phyloP scores from a whole-genome alignment of 305 asterid genomes.

The Lippia alba region DNA sequence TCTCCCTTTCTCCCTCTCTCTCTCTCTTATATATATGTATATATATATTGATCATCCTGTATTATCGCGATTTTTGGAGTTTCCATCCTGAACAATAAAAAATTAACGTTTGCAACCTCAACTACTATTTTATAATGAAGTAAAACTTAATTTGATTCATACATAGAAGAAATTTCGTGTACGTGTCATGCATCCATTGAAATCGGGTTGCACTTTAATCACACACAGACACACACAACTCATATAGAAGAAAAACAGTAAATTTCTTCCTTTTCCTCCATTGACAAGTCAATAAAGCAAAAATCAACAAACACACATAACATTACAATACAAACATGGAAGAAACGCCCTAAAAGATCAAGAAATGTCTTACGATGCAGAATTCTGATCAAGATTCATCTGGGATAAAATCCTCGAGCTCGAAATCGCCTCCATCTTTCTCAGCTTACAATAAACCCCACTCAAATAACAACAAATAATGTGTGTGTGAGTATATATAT shows the following conservation, averaged over 20 bases:
- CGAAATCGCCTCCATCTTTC: slow-evolving; percentile 60
- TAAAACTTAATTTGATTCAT: no score
- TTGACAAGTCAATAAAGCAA: neutral
- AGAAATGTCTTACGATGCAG: slow-evolving; percentile 37
- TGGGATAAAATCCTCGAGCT: slow-evolving; percentile 36
- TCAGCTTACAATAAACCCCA: slow-evolving; percentile 23
- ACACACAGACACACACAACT: neutral
- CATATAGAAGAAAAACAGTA: neutral
- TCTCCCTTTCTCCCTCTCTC: no score
- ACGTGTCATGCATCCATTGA: no score
- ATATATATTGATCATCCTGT: no score
- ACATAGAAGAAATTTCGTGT: no score
- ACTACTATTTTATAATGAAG: no score
- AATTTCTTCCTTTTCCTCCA: neutral
- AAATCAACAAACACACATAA: slow-evolving; percentile 7
- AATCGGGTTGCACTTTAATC: no score
- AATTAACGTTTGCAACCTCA: no score
- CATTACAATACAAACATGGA: no score
- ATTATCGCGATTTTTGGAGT: no score
- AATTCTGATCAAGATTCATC: slow-evolving; percentile 33
- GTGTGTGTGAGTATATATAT: neutral
- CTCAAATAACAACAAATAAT: neutral
- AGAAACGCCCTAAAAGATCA: neutral
- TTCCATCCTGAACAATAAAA: no score
- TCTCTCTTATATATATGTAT: no score